Evolutionary conservation across 2,329 filamentous ascomycete genomes (phyloP).

Genomic region (Sporothrix phasma): DNA sequence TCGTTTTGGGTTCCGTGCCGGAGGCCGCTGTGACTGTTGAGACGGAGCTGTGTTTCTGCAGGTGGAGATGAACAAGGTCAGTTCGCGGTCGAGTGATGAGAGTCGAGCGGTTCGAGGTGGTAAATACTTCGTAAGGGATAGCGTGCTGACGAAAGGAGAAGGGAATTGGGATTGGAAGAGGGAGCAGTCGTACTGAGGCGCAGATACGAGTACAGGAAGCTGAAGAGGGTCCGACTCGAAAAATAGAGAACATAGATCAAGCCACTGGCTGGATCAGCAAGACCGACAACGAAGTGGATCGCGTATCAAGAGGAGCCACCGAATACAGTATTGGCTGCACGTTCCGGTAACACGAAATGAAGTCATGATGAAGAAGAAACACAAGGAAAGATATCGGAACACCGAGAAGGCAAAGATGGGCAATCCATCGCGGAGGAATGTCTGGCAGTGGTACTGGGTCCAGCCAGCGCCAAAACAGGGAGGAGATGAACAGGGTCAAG

Average conservation of each 20-base stretch:
- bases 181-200: background rate
- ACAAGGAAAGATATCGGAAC: background rate
- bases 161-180: background rate
- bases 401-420: conserved; percentile 1
- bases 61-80: background rate
- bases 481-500: conserved; percentile 12
- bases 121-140: background rate
- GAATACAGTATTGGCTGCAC: background rate
- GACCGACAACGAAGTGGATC: background rate
- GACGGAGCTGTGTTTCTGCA: conserved; percentile 23
- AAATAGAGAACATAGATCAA: background rate
- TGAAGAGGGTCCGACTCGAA: background rate
- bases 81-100: background rate
- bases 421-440: background rate
- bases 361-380: background rate
- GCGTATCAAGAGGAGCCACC: background rate
- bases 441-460: background rate
- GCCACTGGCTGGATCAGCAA: background rate
- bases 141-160: background rate
- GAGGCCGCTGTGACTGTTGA: conserved; percentile 21
- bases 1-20: conserved; percentile 30
- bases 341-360: background rate
- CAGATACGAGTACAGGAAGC: background rate
- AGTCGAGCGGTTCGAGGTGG: too few species aligned
- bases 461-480: conserved; percentile 2